Evolutionary conservation across 2,329 filamentous ascomycete genomes (phyloP).

Genomic region (Thielaviopsis ethacetica): DNA sequence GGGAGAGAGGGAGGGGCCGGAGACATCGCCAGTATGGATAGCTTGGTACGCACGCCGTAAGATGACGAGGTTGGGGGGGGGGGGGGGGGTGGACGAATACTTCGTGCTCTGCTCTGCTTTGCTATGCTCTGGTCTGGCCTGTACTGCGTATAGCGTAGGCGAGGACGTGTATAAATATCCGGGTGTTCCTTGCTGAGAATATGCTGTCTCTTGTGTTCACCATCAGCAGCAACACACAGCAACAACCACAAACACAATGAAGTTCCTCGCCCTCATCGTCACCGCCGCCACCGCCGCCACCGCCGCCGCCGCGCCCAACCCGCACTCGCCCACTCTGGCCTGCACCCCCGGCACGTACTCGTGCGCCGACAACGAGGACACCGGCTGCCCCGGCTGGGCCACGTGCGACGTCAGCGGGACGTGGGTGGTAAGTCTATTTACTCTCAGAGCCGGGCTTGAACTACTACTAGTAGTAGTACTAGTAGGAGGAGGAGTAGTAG

Average conservation of each 20-base stretch:
- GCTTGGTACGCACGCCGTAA: no score
- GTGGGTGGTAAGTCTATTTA: constrained; percentile 20
- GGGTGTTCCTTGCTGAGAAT: background rate
- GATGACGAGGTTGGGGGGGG: no score
- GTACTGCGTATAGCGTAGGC: no score
- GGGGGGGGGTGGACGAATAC: no score
- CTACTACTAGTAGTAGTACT: no score
- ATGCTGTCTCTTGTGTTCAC: background rate
- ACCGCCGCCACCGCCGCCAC: background rate
- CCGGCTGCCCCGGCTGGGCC: constrained; percentile 17
- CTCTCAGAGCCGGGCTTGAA: no score
- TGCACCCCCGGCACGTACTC: constrained; percentile 23
- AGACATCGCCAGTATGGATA: no score
- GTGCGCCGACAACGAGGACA: constrained; percentile 16
- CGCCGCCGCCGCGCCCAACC: background rate
- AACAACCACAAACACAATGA: background rate
- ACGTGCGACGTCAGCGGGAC: constrained; percentile 18
- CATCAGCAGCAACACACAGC: background rate
- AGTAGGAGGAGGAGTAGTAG: no score
- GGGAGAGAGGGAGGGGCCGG: no score
- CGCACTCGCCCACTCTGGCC: background rate
- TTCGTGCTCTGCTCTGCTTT: no score
- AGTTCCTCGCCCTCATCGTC: background rate
- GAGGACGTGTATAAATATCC: no score
- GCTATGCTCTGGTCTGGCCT: no score